Evolutionary conservation across 2,329 filamentous ascomycete genomes (phyloP), one percentile per base, ranked within the genome.

Genomic region (Colletotrichum lupini): DNA sequence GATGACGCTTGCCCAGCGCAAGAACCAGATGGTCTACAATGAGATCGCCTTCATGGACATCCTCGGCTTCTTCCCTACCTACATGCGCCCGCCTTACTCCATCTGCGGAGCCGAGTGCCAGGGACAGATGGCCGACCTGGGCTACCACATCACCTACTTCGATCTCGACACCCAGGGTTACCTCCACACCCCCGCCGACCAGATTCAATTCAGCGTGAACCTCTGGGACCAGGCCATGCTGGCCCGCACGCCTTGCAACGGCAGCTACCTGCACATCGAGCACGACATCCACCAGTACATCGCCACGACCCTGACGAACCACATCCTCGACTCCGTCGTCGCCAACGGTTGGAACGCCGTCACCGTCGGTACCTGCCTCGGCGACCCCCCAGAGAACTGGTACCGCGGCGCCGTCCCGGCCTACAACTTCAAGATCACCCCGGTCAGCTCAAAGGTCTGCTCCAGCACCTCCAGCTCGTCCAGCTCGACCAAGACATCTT

Each of bases 271-370:
- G 35, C 73, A 75, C 42, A 74, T 83, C 71, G 82, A 80, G n/a
- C 85, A 87, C 77, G 85, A 87, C 69, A 86, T 86, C 49, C 83
- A 87, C 4, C 77, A 82, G 67, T 82, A 81, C 72, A 79, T 87
- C 52, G 85, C 85, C 4, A 80, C 81, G 35, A 85, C 78, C 76
- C 85, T 87, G 80, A 83, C 87, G 32, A 79, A 82, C 16, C 73
- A 75, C 42, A 75, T 75, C 4, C 70, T 75, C 30, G 70, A 73
- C 42, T 74, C 70, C 19, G n/a, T 75, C 6, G 73, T 69, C 16
- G 61, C 60, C 19, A 75, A 82, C 77, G 72, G 77, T 82, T 12
- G 81, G 79, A 58, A 57, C 72, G 22, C 80, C 7, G 85, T 87
- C 14, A 85, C 84, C 6, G 79, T 87, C 19, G 85, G 86, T 57